Base-by-base conservation (phyloP, 352 stramenopile genomes). In the Phytopythium kandeliae region DNA sequence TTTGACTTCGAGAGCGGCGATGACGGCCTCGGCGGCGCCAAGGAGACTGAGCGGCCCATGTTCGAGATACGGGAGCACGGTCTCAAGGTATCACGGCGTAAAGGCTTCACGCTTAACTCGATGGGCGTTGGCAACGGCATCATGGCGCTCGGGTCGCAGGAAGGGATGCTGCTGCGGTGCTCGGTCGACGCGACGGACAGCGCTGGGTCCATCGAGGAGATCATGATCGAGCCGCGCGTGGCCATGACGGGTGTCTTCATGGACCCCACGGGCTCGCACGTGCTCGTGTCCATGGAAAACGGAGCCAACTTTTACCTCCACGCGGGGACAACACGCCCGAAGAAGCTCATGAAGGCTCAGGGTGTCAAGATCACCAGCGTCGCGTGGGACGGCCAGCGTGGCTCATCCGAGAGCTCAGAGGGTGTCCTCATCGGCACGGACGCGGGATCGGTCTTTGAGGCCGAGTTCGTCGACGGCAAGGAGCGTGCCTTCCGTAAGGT, bases 281-380 rank as follows among this genome's bases (percentile, higher is more conserved):
- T 89, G 56, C 54, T 95, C 36, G 71, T 95, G 24, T 92, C 80
- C 0, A 89, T 95, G 81, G 85, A 95, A 47, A 95, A 92, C 55
- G 85, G 85, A 13, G 78, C 74, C 6, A 95, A 95, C 49, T 95
- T 90, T 58, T 93, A 95, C 51, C 47, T 95, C 24, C 81, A 91
- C 54, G 79, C 75, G 34, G 68, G 61, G 31, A 80, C 74, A 17
- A 89, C 79, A 12, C 82, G 83, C 1, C 82, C 85, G 8, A 88
- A 87, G 61, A 93, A 93, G 67, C 80, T 95, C 49, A 86, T 87
- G 62, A 93, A 95, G 57, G 80, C 80, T 8, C 78, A 91, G 41
- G 68, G 62, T 13, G 48, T 87, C 48, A 78, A 89, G 65, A 82
- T 95, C 46, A 81, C 79, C 8, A 83, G 72, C 51, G 77, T 95